phyloP scores from a whole-genome alignment of 805 yeast genomes.

The Lachancea kluyveri region DNA sequence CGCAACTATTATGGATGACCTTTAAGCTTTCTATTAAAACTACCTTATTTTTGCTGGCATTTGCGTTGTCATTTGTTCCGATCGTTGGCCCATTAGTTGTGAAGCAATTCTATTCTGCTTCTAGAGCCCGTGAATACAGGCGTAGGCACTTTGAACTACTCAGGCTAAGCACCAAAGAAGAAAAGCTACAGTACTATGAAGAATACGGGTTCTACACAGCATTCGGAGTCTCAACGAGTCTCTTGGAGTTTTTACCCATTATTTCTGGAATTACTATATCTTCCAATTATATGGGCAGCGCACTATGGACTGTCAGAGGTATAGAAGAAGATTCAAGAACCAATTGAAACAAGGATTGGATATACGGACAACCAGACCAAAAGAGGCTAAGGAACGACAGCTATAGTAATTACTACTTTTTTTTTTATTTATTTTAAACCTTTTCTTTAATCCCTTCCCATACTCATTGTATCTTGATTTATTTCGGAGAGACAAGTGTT shows the following conservation, averaged over 20 bases:
- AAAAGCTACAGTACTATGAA: slow-evolving; percentile 4
- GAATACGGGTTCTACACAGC: slow-evolving; percentile 22
- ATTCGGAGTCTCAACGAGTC: slow-evolving; percentile 24
- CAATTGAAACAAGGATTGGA: too few species aligned
- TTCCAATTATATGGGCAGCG: slow-evolving; percentile 21
- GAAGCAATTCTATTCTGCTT: slow-evolving; percentile 19
- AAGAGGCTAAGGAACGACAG: too few species aligned
- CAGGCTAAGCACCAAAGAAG: slow-evolving; percentile 1
- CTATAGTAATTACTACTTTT: too few species aligned
- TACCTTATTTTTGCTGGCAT: too few species aligned
- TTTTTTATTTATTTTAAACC: too few species aligned
- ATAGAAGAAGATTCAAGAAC: background rate
- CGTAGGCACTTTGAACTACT: background rate
- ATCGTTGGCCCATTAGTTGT: slow-evolving; percentile 28
- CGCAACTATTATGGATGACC: too few species aligned
- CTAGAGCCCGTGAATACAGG: slow-evolving; percentile 20
- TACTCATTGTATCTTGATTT: too few species aligned
- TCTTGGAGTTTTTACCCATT: slow-evolving; percentile 25
- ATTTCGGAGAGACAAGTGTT: too few species aligned
- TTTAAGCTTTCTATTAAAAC: too few species aligned
- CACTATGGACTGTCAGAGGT: slow-evolving; percentile 20
- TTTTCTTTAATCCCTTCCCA: too few species aligned
- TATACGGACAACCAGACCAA: too few species aligned
- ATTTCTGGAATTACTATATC: slow-evolving; percentile 22
- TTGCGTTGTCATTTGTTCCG: slow-evolving; percentile 20